These are phyloP conservation scores for Suillus decipiens DNA, from an alignment of 768 basidiomycete genomes.

Conservation along the genomic window DNA sequence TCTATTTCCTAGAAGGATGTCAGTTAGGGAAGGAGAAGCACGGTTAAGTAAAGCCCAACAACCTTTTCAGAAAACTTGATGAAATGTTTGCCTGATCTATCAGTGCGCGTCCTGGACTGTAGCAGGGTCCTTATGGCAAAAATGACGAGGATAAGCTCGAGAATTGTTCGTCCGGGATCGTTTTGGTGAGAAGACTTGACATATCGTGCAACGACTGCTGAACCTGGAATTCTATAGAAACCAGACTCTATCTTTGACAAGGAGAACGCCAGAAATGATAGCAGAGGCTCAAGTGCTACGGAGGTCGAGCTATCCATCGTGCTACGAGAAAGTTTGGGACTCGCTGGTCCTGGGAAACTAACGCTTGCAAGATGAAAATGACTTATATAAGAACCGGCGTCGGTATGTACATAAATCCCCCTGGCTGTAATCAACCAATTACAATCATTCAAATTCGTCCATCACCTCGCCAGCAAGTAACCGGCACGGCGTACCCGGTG, in stretches of 20 bases:
- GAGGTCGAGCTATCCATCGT: slow-evolving; percentile 38
- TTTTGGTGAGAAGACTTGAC: slow-evolving; percentile 95
- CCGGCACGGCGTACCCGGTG: not conserved
- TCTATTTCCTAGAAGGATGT: slow-evolving; percentile 76
- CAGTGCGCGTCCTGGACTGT: slow-evolving; percentile 86
- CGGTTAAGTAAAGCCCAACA: slow-evolving; percentile 13
- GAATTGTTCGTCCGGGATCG: slow-evolving; percentile 88
- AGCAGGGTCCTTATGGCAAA: slow-evolving; percentile 91
- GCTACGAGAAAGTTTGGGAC: not conserved
- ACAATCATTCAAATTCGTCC: not conserved
- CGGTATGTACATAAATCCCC: not conserved
- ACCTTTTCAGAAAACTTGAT: slow-evolving; percentile 92
- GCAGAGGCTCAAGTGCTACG: slow-evolving; percentile 50
- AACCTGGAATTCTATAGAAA: slow-evolving; percentile 79
- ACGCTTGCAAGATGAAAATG: not conserved
- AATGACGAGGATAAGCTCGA: slow-evolving; percentile 85
- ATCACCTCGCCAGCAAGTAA: not conserved
- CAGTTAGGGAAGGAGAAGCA: not conserved
- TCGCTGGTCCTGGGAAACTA: not conserved
- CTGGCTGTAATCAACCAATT: not conserved
- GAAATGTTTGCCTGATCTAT: slow-evolving; percentile 83
- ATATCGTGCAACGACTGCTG: slow-evolving; percentile 83
- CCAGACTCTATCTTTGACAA: slow-evolving; percentile 59
- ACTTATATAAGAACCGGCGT: not conserved
- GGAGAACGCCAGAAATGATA: slow-evolving; percentile 65